Percentiles rank a stretch among this genome's conserved stretches.
phyloP scores from a whole-genome alignment of 1,284 basidiomycete species.

The Amylostereum chailletii region DNA sequence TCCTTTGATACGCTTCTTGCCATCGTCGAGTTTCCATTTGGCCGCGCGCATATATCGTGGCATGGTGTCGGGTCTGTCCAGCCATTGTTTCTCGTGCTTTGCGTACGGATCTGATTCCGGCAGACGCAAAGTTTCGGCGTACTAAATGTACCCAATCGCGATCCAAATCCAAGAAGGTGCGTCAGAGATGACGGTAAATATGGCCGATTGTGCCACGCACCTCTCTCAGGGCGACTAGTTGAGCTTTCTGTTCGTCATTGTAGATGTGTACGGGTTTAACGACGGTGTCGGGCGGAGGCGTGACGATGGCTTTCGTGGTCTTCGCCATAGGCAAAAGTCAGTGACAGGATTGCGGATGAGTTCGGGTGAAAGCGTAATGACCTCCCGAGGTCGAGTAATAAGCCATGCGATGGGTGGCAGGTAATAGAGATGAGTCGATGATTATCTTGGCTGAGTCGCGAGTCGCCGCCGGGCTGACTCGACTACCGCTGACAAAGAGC shows the following conservation, averaged over 20 bases:
- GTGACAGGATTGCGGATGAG: too few relatives aligned
- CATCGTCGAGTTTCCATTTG: slow-evolving; percentile 75
- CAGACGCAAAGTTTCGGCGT: slow-evolving; percentile 51
- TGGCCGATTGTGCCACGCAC: slow-evolving; percentile 26
- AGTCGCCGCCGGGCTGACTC: too few relatives aligned
- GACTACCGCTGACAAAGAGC: too few relatives aligned
- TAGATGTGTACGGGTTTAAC: slow-evolving; percentile 54
- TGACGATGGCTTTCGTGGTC: slow-evolving; percentile 35
- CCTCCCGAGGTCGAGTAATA: too few relatives aligned
- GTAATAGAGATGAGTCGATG: too few relatives aligned
- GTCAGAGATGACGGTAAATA: neutral
- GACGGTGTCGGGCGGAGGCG: slow-evolving; percentile 33
- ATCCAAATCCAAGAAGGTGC: too few relatives aligned
- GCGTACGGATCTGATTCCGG: slow-evolving; percentile 63
- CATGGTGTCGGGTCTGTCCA: slow-evolving; percentile 64
- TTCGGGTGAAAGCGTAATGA: too few relatives aligned
- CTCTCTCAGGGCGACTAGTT: slow-evolving; percentile 55
- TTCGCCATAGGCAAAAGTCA: slow-evolving; percentile 19
- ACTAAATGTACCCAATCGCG: slow-evolving; percentile 30
- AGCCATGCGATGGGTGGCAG: too few relatives aligned
- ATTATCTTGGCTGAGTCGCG: too few relatives aligned
- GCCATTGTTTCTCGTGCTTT: slow-evolving; percentile 70
- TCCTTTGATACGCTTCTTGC: slow-evolving; percentile 65
- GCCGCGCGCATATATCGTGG: slow-evolving; percentile 78
- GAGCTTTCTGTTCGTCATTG: slow-evolving; percentile 48